Conservation (phyloP, 2,329 filamentous ascomycete genomes). For the Zymoseptoria brevis region DNA sequence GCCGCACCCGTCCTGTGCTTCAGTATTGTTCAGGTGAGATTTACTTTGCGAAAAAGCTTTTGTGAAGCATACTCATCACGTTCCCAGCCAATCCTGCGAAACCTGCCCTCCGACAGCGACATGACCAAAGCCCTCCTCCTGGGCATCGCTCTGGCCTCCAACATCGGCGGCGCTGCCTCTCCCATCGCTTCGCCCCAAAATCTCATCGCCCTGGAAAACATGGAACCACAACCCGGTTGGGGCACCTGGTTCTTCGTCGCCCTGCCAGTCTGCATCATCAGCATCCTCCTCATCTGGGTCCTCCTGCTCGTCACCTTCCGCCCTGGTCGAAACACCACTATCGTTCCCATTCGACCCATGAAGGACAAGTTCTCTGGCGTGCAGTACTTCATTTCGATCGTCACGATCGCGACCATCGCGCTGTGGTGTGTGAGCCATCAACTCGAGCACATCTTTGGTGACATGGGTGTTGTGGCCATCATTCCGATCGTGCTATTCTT, state of each 20-base stretch:
- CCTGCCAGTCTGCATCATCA: conserved; percentile 84
- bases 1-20: conserved; percentile 95
- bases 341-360: conserved; percentile 83
- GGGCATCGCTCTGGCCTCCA: conserved; percentile 88
- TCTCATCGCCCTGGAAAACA: conserved; percentile 91
- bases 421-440: conserved; percentile 92
- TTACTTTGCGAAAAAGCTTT: not conserved
- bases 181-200: conserved; percentile 97
- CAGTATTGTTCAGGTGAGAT: conserved; percentile 79
- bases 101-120: conserved; percentile 77
- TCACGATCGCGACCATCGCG: conserved; percentile 75
- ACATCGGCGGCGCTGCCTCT: conserved; percentile 92
- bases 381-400: conserved; percentile 84
- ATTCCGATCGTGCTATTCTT: conserved; percentile 95
- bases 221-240: conserved; percentile 87
- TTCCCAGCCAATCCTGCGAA: conserved; percentile 76
- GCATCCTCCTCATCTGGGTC: conserved; percentile 80
- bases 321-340: conserved; percentile 74
- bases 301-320: conserved; percentile 79
- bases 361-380: conserved; percentile 80
- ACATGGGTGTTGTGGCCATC: conserved; percentile 97
- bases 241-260: conserved; percentile 95
- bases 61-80: not conserved
- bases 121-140: conserved; percentile 95
- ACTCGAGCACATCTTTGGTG: conserved; percentile 78